Evolutionary conservation across 106 monocot genomes (phyloP), one percentile per base, ranked within the genome.

Genomic region (Chionographis japonica): DNA sequence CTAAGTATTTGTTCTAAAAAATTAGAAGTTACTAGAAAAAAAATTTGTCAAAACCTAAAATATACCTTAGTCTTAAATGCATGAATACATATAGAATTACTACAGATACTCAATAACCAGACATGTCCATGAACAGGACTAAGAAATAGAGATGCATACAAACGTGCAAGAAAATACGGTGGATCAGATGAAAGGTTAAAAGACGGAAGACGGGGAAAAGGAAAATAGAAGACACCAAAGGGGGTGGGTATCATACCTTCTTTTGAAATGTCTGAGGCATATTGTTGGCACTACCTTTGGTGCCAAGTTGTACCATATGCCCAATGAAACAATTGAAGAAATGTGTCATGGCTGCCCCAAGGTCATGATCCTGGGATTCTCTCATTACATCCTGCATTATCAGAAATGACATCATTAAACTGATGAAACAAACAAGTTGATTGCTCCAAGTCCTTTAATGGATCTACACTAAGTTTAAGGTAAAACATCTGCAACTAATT

Each of bases 291-390:
- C 55, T 68, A 19, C 66, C 73, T 68, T 88, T 88, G 61, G 69
- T 50, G 50, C 68, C 67, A 59, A 15, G 51, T 19, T 66, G 20
- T 61, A 71, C 66, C 63, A 86, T 54, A 74, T 77, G 67, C 15
- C 98, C 98, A 74, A 81, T 0, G 67, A 98, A 78, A 79, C 98
- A 98, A 75, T 98, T 98, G 19, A 98, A 79, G 65, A 98, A 90
- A 85, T 87, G 98, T 67, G 90, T 54, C 37, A 98, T 84, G 16
- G 90, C 81, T 52, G 85, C 62, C 6, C 79, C 89, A 76, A 98
- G 61, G 66, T 98, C 98, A 79, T 98, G 93, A 78, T 98, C 98
- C 59, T 70, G 83, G 40, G 80, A 63, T 58, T 90, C 90, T 77
- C 92, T 87, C 37, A 98, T 53, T 50, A 82, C 50, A 77, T 98